Evolutionary conservation across 352 stramenopile genomes (phyloP), one percentile per base, ranked within the genome.

Genomic region (Phytophthora tentaculata): DNA sequence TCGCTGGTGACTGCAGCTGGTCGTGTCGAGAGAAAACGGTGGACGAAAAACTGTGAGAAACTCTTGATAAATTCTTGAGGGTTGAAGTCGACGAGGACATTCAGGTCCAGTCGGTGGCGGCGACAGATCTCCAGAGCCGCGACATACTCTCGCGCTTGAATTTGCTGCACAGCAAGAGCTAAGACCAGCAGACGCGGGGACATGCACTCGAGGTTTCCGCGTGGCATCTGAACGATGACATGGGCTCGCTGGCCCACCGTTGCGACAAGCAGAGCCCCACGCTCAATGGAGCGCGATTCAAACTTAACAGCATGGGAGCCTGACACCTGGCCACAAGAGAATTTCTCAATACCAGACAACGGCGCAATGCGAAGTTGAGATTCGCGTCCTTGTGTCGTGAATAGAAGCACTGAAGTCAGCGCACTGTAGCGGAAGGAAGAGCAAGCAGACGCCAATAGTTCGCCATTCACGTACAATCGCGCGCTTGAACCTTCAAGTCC

Each of bases 91-190:
- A 93, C 81, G 3, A 95, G 77, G 37, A 95, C 14, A 57, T 94
- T 94, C 50, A 95, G 55, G 54, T 95, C 88, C 7, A 95, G 48
- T 9, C 88, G 86, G 48, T 95, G 88, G 32, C 85, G 86, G n/a
- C 88, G 85, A 47, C 81, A 84, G 48, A 90, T 69, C 29, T 95
- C 88, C 8, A 93, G 67, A 3, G 88, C 88, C 5, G 69, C 54
- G 2, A 70, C 71, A 53, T 87, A 90, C 52, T 83, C 56, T 9
- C 54, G 60, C 16, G 61, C 47, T 41, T 79, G 56, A 35, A 92
- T 79, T 20, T 84, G 80, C 41, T 77, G 66, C 1, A 80, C 53
- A 0, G 71, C 71, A 2, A 92, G 74, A 14, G 73, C 67, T 9
- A 94, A 67, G 20, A 93, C 78, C 29, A 95, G 57, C 24, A 92